Conservation (phyloP, 2,329 filamentous ascomycete species). For the Volutella citrinella region DNA sequence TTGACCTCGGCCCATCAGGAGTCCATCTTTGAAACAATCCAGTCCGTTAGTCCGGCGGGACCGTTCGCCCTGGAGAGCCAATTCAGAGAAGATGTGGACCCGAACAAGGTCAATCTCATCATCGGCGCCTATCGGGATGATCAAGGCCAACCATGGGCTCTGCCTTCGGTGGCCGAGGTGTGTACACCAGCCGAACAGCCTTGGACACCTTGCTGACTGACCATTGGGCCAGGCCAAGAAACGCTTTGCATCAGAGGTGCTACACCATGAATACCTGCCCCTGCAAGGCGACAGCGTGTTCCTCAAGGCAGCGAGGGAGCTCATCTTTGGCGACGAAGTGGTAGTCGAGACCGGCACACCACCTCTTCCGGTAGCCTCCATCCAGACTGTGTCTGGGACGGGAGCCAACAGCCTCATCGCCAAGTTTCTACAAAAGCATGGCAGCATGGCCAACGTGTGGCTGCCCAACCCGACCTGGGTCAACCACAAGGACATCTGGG, state of each 20-base stretch:
- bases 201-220: slow-evolving; percentile 15
- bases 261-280: slow-evolving; percentile 39
- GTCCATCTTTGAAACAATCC: too few relatives aligned
- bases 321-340: slow-evolving; percentile 28
- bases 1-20: too few relatives aligned
- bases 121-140: slow-evolving; percentile 38
- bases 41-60: too few relatives aligned
- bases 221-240: too few relatives aligned
- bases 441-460: too few relatives aligned
- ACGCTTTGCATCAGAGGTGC: too few relatives aligned
- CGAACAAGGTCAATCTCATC: slow-evolving; percentile 37
- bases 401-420: slow-evolving; percentile 28
- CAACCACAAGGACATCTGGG: too few relatives aligned
- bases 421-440: too few relatives aligned
- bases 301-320: slow-evolving; percentile 27
- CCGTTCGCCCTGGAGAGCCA: too few relatives aligned
- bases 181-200: too few relatives aligned
- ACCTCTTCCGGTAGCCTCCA: neutral
- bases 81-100: too few relatives aligned
- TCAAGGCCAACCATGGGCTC: slow-evolving; percentile 35
- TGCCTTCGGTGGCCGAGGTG: slow-evolving; percentile 38
- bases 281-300: slow-evolving; percentile 33
- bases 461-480: too few relatives aligned
- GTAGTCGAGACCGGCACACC: slow-evolving; percentile 27
- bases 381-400: neutral